Base-by-base conservation (phyloP, 345 rosid species). In the Eucalyptus albens region DNA sequence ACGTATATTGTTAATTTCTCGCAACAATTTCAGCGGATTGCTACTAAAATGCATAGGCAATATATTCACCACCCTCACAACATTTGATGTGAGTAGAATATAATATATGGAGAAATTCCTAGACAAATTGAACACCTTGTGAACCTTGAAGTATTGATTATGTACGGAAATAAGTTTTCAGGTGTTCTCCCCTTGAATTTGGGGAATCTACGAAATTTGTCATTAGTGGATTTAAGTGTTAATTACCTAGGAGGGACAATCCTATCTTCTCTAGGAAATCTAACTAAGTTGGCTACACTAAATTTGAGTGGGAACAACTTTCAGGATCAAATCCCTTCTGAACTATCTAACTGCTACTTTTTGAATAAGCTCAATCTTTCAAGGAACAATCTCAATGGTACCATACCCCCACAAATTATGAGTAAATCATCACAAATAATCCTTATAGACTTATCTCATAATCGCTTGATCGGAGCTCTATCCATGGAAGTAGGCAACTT, bases 141-240 rank as follows among this genome's bases (percentile, higher is more conserved):
- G 53, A 50, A 44, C 53, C 87, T 85, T 3, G 11, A 44, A 44
- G 2, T 26, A 26, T 17, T 82, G 29, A 21, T 9, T 40, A 82
- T 40, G 49, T 3, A 9, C 9, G 2, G 10, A 13, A 67, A 49
- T 19, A 5, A 67, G 7, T 45, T 88, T 40, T 51, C 6, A 3
- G 60, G 89, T 12, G 10, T 26, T 42, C 21, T 88, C 31, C 85
- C 88, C 19, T 29, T 6, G 0, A 44, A 44, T 56, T 5, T 87
- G 13, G 88, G 80, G 10, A 51, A 31, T 9, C 65, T 87, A 6
- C 24, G 4, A 26, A 27, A 60, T 29, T 15, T 87, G 6, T 19
- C 2, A 1, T 2, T 27, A 6, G 15, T 87, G 7, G 3, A 3
- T 17, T 27, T 60, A 11, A 2, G 19, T 16, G n/a, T 2, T 22